phyloP scores from a whole-genome alignment of 2,329 filamentous ascomycete species.

The Aspergillus sp. region DNA sequence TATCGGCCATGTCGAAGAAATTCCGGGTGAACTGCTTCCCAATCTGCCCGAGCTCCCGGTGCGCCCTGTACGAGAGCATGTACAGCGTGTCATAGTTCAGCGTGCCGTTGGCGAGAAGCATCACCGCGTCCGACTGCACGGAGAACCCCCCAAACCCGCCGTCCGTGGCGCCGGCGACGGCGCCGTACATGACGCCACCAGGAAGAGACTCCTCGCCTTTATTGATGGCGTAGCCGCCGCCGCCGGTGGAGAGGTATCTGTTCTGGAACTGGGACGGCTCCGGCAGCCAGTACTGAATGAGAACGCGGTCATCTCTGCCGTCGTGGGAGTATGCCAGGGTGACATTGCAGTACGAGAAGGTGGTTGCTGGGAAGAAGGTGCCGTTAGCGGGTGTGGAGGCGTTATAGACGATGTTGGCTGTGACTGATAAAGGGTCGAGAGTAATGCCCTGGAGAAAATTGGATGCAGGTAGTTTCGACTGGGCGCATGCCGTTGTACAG shows the following conservation, averaged over 20 bases:
- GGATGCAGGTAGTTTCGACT: too few species aligned
- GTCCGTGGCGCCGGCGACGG: slow-evolving; percentile 40
- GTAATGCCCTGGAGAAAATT: slow-evolving; percentile 28
- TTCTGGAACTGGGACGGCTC: slow-evolving; percentile 39
- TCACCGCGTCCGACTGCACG: slow-evolving; percentile 35
- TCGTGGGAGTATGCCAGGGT: slow-evolving; percentile 44
- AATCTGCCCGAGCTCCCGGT: slow-evolving; percentile 51
- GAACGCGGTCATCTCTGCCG: slow-evolving; percentile 34
- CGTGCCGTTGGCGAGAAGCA: slow-evolving; percentile 49
- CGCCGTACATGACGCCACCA: slow-evolving; percentile 43
- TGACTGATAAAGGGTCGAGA: slow-evolving; percentile 40
- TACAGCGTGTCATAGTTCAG: slow-evolving; percentile 33
- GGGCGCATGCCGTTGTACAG: too few species aligned
- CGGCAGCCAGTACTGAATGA: slow-evolving; percentile 37
- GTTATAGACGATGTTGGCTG: slow-evolving; percentile 39
- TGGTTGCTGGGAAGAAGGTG: slow-evolving; percentile 10
- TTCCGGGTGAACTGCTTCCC: slow-evolving; percentile 45
- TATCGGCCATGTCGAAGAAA: slow-evolving; percentile 36
- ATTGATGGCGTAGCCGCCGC: slow-evolving; percentile 44
- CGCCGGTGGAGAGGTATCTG: slow-evolving; percentile 46
- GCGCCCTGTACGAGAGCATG: slow-evolving; percentile 46
- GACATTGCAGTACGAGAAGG: slow-evolving; percentile 40
- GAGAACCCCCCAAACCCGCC: slow-evolving; percentile 46
- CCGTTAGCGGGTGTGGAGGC: slow-evolving; percentile 24
- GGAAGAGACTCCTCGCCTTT: slow-evolving; percentile 27